Evolutionary conservation across 805 yeast genomes (phyloP), one percentile per base, ranked within the genome.

Genomic region (Myxozyma kluyveri): DNA sequence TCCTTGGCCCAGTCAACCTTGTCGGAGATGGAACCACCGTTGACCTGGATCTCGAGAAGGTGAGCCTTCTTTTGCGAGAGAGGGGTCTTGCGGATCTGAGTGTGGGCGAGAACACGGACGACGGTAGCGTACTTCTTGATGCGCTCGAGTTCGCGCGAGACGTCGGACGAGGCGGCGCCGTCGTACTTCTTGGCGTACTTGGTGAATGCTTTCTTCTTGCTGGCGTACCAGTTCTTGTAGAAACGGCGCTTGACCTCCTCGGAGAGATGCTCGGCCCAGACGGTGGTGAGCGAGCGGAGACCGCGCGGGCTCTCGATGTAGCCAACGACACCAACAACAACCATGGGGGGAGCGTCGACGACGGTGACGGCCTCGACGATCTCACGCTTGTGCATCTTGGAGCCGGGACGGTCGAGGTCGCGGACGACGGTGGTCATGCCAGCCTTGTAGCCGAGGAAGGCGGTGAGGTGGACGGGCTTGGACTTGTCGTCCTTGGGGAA

Each of bases 191-290:
- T 86, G 76, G 98, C 86, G 88, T 93, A 93, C 81, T 91, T 90
- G 87, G 98, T 87, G 95, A 93, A 93, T 72, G 99, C 99, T 91
- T 90, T 90, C 96, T 93, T 93, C 91, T 93, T 93, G 69, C 96
- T 85, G 85, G 90, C 90, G 96, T 88, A 93, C 99, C 99, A 93
- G 96, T 91, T 93, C 88, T 90, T 93, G 96, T 93, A 93, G 96
- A 93, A 93, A 83, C 97, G 88, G 84, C 99, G 88, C 87, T 85
- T 91, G 78, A 93, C 83, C 80, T 93, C 99, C 75, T 93, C 99
- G 72, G 96, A 86, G 74, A 93, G 84, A 81, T 93, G 99, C 84
- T 93, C 98, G 73, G 99, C 99, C 99, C 99, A 93, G 75, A 93
- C 99, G 72, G 99, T 93, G 77, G 98, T 88, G 77, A 93, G 85